phyloP scores from a whole-genome alignment of 371 early-diverging fungal genomes.

The Coemansia sp. region DNA sequence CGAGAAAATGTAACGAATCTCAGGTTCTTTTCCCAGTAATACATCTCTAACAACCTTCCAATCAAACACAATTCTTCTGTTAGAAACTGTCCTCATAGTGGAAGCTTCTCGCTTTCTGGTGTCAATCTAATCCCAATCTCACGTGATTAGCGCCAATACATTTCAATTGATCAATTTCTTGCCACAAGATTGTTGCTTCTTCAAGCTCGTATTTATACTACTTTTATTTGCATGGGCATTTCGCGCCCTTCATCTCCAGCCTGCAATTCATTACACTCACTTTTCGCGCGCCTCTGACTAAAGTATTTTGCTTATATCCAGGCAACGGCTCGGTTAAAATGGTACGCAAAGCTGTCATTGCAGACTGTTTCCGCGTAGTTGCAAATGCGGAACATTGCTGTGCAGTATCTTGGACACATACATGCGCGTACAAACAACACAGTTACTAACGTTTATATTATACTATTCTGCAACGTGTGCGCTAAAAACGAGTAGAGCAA shows the following conservation, averaged over 20 bases:
- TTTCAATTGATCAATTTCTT: not conserved
- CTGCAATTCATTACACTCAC: not conserved
- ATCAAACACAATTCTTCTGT: too few relatives aligned
- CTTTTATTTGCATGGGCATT: not conserved
- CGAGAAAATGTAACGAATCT: too few relatives aligned
- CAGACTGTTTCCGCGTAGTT: not conserved
- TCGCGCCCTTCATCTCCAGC: not conserved
- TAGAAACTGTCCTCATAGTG: too few relatives aligned
- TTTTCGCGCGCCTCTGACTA: not conserved
- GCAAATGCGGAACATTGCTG: not conserved
- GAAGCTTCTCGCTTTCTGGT: not conserved
- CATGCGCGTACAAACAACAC: not conserved
- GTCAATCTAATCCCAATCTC: not conserved
- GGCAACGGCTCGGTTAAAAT: not conserved
- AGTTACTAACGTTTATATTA: not conserved
- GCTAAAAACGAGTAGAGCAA: constrained; percentile 5
- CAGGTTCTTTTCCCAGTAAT: too few relatives aligned
- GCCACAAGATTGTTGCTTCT: not conserved
- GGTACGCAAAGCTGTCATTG: not conserved
- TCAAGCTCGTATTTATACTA: not conserved
- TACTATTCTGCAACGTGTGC: not conserved
- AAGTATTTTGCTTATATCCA: not conserved
- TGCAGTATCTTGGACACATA: too few relatives aligned
- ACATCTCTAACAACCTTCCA: too few relatives aligned
- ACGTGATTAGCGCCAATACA: not conserved